Evolutionary conservation across 1,284 basidiomycete genomes (phyloP).

Genomic region (Stygiomarasmius scandens): DNA sequence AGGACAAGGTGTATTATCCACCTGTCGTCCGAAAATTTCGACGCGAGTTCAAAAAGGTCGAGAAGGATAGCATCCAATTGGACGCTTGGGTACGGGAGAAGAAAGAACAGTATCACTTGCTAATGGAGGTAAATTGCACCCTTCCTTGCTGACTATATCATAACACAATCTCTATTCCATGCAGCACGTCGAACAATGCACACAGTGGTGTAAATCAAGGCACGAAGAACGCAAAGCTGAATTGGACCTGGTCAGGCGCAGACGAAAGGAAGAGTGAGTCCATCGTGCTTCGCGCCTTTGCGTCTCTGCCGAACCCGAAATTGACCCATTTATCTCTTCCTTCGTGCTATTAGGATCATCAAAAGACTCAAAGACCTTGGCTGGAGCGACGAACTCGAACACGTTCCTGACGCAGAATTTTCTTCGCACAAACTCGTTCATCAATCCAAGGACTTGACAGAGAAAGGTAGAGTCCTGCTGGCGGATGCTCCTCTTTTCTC

Average conservation of each 20-base stretch:
- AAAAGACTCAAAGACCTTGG: constrained; percentile 6
- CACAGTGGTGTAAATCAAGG: constrained; percentile 5
- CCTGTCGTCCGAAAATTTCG: constrained; percentile 3
- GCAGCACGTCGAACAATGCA: constrained; percentile 9
- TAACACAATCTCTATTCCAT: not conserved
- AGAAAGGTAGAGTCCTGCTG: constrained; percentile 1
- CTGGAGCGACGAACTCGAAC: constrained; percentile 7
- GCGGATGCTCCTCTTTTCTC: too few relatives aligned
- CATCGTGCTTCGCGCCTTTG: too few relatives aligned
- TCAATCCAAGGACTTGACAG: constrained; percentile 11
- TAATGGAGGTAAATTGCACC: not conserved
- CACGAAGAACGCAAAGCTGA: constrained; percentile 6
- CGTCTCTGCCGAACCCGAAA: not conserved
- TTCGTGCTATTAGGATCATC: constrained; percentile 2
- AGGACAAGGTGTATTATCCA: constrained; percentile 12
- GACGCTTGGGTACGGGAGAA: constrained; percentile 8
- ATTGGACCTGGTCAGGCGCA: not conserved
- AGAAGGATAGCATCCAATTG: not conserved
- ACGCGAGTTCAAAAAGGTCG: constrained; percentile 7
- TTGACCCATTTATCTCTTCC: not conserved
- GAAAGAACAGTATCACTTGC: not conserved
- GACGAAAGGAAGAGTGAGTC: constrained; percentile 9
- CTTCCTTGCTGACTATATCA: not conserved
- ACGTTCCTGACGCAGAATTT: not conserved
- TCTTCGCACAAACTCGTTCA: constrained; percentile 5